Evolutionary conservation across 1,284 basidiomycete genomes (phyloP), one percentile per base, ranked within the genome.

Genomic region (Microbotryum intermedium): DNA sequence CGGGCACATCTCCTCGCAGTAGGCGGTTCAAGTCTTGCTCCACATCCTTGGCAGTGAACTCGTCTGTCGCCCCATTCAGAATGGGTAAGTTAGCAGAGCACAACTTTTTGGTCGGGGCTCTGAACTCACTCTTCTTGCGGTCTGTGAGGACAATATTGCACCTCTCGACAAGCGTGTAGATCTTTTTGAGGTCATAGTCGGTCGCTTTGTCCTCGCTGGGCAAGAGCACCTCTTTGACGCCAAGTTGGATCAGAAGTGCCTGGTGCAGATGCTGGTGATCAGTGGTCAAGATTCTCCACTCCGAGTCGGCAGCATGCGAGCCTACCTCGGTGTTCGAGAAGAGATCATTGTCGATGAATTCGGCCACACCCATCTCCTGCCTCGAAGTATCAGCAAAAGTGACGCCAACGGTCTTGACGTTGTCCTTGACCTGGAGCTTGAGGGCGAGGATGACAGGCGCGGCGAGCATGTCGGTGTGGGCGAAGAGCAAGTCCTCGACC

Each of bases 211-310:
- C 80, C 65, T 81, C 78, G 3, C 74, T 74, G n/a, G 80, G 77
- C 8, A 83, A 61, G 43, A 83, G 66, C 34, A 90, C 92, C 75
- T 99, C 95, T 74, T 98, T 98, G 49, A 93, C 90, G 3, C 90
- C 93, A 1, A 98, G 82, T 74, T 98, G 95, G 63, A 98, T 97
- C 51, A 97, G 79, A 18, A 98, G 81, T 4, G 90, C 93, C 89
- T 95, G 71, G 43, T 34, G 9, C 16, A 21, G 4, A n/a, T 4
- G 34, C 10, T 16, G 13, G 25, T 1, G 20, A 25, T 50, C 8
- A 50, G 52, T 34, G 10, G 10, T 6, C 29, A 29, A 30, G 6
- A 6, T 43, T 9, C 18, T 44, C 18, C 7, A n/a, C 9, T 25
- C 29, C 42, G 26, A 46, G 34, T 16, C 16, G 4, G 28, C 13